phyloP scores from a whole-genome alignment of 2,329 filamentous ascomycete genomes.

The Fusarium nygamai region DNA sequence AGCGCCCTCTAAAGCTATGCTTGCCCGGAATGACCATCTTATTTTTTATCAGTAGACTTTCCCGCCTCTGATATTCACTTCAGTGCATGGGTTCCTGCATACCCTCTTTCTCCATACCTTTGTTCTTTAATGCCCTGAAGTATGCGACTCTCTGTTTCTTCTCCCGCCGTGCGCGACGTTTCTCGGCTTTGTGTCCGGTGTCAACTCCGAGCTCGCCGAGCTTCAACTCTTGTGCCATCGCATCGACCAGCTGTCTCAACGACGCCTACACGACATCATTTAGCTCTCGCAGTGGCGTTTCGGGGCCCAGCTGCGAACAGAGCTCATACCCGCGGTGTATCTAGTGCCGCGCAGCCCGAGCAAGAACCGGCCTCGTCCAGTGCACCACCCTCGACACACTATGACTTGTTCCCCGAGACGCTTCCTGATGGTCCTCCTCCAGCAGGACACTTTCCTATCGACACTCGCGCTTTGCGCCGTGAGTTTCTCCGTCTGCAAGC shows the following conservation, averaged over 20 bases:
- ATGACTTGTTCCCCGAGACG: constrained; percentile 87
- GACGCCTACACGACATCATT: constrained; percentile 5
- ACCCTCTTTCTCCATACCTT: background rate
- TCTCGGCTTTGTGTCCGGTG: constrained; percentile 50
- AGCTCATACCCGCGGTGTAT: constrained; percentile 19
- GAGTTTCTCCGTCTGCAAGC: constrained; percentile 91
- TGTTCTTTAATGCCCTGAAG: background rate
- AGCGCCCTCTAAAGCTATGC: background rate
- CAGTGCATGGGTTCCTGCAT: background rate
- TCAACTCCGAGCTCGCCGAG: constrained; percentile 43
- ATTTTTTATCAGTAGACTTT: background rate
- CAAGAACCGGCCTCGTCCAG: constrained; percentile 7
- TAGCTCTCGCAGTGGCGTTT: background rate
- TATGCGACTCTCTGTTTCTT: constrained; percentile 44
- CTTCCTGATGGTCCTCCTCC: constrained; percentile 84
- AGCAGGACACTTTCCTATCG: constrained; percentile 76
- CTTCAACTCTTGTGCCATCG: constrained; percentile 35
- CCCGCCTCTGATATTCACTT: background rate
- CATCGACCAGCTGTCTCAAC: constrained; percentile 19
- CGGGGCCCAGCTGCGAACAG: background rate
- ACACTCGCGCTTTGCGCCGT: constrained; percentile 74
- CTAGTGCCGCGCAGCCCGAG: constrained; percentile 23
- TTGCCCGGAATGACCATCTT: background rate
- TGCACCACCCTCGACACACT: constrained; percentile 67
- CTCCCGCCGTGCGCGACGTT: constrained; percentile 40